Percentiles rank a stretch among this genome's conserved stretches.
phyloP scores from a whole-genome alignment of 2,329 filamentous ascomycete species.

The Exophiala calicioides region DNA sequence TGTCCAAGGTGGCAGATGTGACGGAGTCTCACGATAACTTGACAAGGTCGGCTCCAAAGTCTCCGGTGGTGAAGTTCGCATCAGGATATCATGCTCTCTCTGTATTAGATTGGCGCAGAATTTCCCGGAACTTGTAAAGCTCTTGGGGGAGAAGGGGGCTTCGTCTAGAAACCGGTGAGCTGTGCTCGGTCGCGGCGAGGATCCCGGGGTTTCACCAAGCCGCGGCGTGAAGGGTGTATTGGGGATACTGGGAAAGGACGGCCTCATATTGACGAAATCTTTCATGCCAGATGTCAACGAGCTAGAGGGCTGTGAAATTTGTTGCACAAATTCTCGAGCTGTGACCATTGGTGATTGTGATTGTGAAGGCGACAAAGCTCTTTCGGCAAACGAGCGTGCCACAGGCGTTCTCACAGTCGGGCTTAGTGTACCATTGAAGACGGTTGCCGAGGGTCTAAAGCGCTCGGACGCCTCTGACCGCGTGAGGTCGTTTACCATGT shows the following conservation, averaged over 20 bases:
- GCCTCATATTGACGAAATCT: conserved; percentile 18
- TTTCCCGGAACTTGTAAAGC: conserved; percentile 13
- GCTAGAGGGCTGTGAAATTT: conserved; percentile 22
- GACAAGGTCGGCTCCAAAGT: conserved; percentile 20
- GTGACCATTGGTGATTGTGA: conserved; percentile 10
- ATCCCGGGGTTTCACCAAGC: conserved; percentile 42
- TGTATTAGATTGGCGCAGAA: conserved; percentile 15
- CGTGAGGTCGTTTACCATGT: conserved; percentile 61
- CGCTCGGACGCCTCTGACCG: conserved; percentile 41
- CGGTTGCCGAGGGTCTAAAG: background rate
- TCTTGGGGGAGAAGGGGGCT: background rate
- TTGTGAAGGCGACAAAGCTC: conserved; percentile 3
- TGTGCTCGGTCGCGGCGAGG: conserved; percentile 39
- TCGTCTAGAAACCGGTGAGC: conserved; percentile 20
- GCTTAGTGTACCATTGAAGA: background rate
- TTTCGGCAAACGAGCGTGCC: conserved; percentile 6
- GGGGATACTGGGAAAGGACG: conserved; percentile 45
- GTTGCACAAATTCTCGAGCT: conserved; percentile 24
- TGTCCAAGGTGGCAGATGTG: conserved; percentile 11
- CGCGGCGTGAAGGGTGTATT: conserved; percentile 48
- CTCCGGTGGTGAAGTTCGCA: conserved; percentile 21
- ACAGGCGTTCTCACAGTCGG: conserved; percentile 7
- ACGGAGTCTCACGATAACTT: conserved; percentile 11
- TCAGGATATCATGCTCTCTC: conserved; percentile 19
- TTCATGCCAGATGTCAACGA: conserved; percentile 8